These are phyloP conservation scores for Gnomoniopsis sp. DNA, from an alignment of 2,329 filamentous ascomycete species.

Conservation along the genomic window DNA sequence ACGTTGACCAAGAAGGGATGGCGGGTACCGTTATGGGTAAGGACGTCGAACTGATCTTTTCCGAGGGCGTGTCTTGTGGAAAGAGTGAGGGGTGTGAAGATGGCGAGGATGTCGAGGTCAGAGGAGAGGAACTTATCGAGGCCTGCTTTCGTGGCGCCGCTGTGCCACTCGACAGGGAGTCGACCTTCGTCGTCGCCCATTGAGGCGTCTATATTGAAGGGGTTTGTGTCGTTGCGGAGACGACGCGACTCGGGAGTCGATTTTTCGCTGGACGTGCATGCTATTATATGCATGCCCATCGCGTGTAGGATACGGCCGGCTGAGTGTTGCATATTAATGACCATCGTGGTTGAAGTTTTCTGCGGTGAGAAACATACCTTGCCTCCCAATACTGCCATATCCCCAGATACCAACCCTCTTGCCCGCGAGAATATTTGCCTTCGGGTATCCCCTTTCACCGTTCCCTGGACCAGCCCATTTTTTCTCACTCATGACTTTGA, in stretches of 20 bases:
- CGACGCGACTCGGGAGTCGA: neutral
- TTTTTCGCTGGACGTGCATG: neutral
- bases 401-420: slow-evolving; percentile 7
- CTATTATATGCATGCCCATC: slow-evolving; percentile 8
- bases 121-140: slow-evolving; percentile 4
- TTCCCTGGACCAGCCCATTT: slow-evolving; percentile 1
- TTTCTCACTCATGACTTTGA: neutral
- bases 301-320: slow-evolving; percentile 4
- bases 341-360: neutral
- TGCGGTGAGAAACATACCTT: neutral
- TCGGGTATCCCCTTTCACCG: neutral
- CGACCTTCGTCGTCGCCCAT: slow-evolving; percentile 5
- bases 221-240: neutral
- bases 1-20: slow-evolving; percentile 5
- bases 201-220: neutral
- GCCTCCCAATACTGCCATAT: slow-evolving; percentile 6
- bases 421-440: neutral
- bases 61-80: neutral
- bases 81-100: slow-evolving; percentile 4
- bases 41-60: slow-evolving; percentile 3
- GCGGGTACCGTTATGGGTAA: neutral
- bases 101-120: slow-evolving; percentile 1
- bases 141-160: neutral
- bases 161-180: slow-evolving; percentile 7
- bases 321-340: neutral